Base-by-base conservation (phyloP, 495 filamentous ascomycete species). In the Penicillium malachiteum region DNA sequence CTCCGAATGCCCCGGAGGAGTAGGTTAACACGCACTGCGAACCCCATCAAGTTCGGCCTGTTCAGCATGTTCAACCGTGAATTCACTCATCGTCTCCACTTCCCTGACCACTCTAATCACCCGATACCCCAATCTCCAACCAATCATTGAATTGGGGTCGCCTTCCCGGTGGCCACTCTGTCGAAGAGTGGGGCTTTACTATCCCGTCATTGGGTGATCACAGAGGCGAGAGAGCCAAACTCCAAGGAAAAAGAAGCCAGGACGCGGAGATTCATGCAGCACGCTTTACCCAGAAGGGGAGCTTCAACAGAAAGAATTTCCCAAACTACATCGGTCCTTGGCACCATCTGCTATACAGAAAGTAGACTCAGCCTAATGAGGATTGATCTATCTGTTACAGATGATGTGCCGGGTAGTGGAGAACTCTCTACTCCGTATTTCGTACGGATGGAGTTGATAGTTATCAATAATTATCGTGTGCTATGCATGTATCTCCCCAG, bases 271-370 rank as follows among this genome's bases (percentile, higher is more conserved):
- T 43, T 55, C 33, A 26, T 45, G 52, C 49, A 56, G 42, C 17
- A 44, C 55, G 50, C 67, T 62, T 64, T 57, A 58, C 71, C 69
- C 33, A 67, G 66, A 70, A 59, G 56, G 71, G 71, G 71, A 73
- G 69, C 65, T 73, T 66, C 52, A 73, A 48, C 69, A 73, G 71
- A 73, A 59, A 55, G 54, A 50, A 52, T 59, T 60, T 61, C 37
- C 40, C 18, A n/a, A 48, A 3, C 48, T 35, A 16, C 31, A 30
- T 30, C 11, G 26, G 18, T 46, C 16, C 17, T 50, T 31, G 16
- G 35, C 9, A 14, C 18, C 6, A 43, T 13, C 9, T 43, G 5
- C 40, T 43, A 26, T 26, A 26, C 21, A 26, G 21, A 26, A 26
- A 26, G 1, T 4, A 26, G 21, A 26, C n/a, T 1, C 21, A 26